Evolutionary conservation across 768 basidiomycete species (phyloP).

Genomic region (Pholiota conissans): DNA sequence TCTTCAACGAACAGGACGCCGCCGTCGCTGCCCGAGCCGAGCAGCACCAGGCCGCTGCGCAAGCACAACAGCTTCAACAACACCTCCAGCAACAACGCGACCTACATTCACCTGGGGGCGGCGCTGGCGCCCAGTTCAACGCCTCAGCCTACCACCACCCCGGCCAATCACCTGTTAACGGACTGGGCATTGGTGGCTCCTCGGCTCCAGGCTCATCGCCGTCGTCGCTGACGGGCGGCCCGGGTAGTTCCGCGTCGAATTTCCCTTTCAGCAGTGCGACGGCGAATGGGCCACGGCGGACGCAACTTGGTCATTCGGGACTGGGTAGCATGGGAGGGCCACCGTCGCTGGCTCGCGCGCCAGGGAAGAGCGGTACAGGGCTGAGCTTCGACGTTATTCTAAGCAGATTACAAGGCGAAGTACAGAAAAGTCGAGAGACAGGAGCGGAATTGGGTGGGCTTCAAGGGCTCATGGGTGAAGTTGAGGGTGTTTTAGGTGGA

Average conservation of each 20-base stretch:
- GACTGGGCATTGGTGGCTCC: neutral
- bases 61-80: slow-evolving; percentile 40
- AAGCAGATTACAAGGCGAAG: slow-evolving; percentile 83
- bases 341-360: slow-evolving; percentile 39
- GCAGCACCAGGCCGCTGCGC: slow-evolving; percentile 50
- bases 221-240: neutral
- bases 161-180: neutral
- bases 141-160: neutral
- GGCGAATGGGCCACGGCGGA: neutral
- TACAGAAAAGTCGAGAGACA: slow-evolving; percentile 95
- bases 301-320: neutral
- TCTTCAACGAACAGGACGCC: slow-evolving; percentile 85
- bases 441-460: slow-evolving; percentile 81
- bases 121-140: neutral
- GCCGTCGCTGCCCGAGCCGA: slow-evolving; percentile 71
- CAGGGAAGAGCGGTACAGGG: slow-evolving; percentile 69
- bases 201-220: neutral
- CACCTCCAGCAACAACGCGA: slow-evolving; percentile 30
- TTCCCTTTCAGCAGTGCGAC: neutral
- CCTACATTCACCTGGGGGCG: slow-evolving; percentile 4
- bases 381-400: slow-evolving; percentile 92
- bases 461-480: slow-evolving; percentile 81
- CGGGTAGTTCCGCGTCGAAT: neutral
- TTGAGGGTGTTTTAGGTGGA: slow-evolving; percentile 89
- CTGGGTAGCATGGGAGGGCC: slow-evolving; percentile 14